Conservation (phyloP, 768 basidiomycete genomes). For the Leccinum pellstonianum region DNA sequence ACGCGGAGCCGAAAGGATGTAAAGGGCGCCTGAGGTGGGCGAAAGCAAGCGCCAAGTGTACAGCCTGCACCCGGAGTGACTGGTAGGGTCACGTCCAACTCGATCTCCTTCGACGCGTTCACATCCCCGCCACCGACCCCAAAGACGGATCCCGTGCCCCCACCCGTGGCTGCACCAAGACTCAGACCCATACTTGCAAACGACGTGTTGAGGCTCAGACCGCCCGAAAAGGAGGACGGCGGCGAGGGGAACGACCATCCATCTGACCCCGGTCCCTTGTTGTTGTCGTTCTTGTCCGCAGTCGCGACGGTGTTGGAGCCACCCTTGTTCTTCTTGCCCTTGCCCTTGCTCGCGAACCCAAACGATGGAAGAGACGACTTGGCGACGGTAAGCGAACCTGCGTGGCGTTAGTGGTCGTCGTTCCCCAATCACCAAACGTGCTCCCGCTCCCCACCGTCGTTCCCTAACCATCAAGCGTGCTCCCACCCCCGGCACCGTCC, state of each 20-base stretch:
- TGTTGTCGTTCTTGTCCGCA: too few relatives aligned
- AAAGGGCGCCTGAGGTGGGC: too few relatives aligned
- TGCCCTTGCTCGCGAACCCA: not conserved
- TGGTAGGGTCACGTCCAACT: not conserved
- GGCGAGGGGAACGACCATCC: not conserved
- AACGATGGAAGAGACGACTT: not conserved
- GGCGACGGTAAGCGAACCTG: not conserved
- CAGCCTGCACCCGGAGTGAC: too few relatives aligned
- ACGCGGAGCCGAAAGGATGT: too few relatives aligned
- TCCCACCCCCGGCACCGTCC: not conserved
- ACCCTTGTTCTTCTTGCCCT: too few relatives aligned
- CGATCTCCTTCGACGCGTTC: not conserved
- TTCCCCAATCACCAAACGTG: not conserved
- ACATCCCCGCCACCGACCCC: not conserved
- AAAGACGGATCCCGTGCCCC: slow-evolving; percentile 2
- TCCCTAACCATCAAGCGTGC: not conserved
- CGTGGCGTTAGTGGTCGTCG: not conserved
- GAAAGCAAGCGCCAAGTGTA: too few relatives aligned
- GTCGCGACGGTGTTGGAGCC: too few relatives aligned
- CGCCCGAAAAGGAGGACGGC: not conserved
- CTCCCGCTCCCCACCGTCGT: not conserved
- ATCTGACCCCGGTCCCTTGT: not conserved
- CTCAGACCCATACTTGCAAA: too few relatives aligned
- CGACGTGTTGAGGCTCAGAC: not conserved
- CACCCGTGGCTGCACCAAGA: not conserved